A percentile compares a stretch with the other conserved stretches of the same genome.
phyloP scores from a whole-genome alignment of 2,329 filamentous ascomycete genomes.

The Chaetomiaceae sp. region DNA sequence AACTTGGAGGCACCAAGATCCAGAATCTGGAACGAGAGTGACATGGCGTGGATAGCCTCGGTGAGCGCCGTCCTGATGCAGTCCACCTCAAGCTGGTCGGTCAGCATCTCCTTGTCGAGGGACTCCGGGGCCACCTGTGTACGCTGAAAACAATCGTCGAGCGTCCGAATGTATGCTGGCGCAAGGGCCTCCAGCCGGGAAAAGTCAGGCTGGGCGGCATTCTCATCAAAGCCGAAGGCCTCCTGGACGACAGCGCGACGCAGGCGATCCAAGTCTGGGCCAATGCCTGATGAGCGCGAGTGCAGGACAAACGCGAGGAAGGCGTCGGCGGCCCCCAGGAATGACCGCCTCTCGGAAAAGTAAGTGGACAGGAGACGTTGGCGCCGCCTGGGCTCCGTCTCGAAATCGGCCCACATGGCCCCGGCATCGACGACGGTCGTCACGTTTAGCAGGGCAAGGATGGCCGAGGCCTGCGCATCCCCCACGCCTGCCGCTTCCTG shows the following conservation, averaged over 20 bases:
- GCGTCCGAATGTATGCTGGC: conserved; percentile 43
- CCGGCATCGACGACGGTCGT: conserved; percentile 47
- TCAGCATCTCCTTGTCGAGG: conserved; percentile 33
- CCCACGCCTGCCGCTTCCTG: conserved; percentile 67
- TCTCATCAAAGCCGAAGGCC: conserved; percentile 23
- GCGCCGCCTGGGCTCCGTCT: conserved; percentile 57
- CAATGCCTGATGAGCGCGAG: conserved; percentile 26
- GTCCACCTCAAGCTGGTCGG: conserved; percentile 50
- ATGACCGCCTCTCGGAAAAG: conserved; percentile 64
- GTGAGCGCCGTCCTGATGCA: conserved; percentile 62
- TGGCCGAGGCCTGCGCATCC: conserved; percentile 52
- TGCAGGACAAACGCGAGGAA: conserved; percentile 47
- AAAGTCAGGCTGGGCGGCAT: conserved; percentile 11
- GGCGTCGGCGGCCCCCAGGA: conserved; percentile 60
- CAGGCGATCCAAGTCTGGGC: conserved; percentile 19
- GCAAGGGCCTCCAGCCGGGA: conserved; percentile 40
- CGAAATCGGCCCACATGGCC: conserved; percentile 54
- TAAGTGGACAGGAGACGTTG: conserved; percentile 67
- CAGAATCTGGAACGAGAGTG: conserved; percentile 66
- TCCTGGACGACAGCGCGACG: conserved; percentile 20
- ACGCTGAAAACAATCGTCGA: conserved; percentile 45
- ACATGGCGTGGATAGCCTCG: conserved; percentile 69
- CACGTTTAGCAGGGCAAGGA: conserved; percentile 50
- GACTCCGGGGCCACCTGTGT: conserved; percentile 45
- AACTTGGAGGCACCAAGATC: conserved; percentile 53